Conservation (phyloP, 1,284 basidiomycete species). For the Filobasidium uniguttulatum region DNA sequence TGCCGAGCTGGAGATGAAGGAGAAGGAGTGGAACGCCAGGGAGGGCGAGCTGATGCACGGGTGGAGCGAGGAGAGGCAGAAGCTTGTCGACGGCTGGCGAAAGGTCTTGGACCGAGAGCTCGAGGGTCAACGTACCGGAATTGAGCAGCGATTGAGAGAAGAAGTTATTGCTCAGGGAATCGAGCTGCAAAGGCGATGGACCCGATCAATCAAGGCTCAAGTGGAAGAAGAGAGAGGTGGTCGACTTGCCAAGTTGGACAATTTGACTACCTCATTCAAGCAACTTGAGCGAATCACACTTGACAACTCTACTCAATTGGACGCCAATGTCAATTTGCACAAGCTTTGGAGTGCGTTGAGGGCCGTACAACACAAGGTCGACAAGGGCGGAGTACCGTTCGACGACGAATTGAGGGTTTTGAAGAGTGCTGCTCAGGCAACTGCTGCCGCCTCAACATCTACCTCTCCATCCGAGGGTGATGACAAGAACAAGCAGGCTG, state of each 20-base stretch:
- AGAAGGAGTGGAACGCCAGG: slow-evolving; percentile 72
- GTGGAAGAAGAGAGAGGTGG: slow-evolving; percentile 96
- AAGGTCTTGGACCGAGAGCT: slow-evolving; percentile 77
- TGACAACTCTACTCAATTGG: slow-evolving; percentile 77
- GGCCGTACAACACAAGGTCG: slow-evolving; percentile 40
- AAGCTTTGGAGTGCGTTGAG: slow-evolving; percentile 39
- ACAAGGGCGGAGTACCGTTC: slow-evolving; percentile 55
- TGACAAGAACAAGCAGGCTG: too few species aligned
- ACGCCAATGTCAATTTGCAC: slow-evolving; percentile 78
- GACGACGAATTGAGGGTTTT: slow-evolving; percentile 77
- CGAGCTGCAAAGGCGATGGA: slow-evolving; percentile 92
- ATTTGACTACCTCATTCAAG: slow-evolving; percentile 79
- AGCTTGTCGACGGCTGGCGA: slow-evolving; percentile 65
- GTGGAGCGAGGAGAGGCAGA: slow-evolving; percentile 64
- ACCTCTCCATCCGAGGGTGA: too few species aligned
- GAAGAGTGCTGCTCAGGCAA: slow-evolving; percentile 46
- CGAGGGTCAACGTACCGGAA: slow-evolving; percentile 75
- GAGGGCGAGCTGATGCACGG: slow-evolving; percentile 74
- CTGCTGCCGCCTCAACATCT: slow-evolving; percentile 47
- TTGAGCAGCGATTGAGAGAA: slow-evolving; percentile 85
- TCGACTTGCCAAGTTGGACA: slow-evolving; percentile 83
- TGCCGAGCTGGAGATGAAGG: slow-evolving; percentile 62
- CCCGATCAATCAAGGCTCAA: slow-evolving; percentile 84
- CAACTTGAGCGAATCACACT: slow-evolving; percentile 78
- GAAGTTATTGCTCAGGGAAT: slow-evolving; percentile 94